These are phyloP conservation scores for Gastrodia elata DNA, from an alignment of 106 monocot species.

Conservation along the genomic window DNA sequence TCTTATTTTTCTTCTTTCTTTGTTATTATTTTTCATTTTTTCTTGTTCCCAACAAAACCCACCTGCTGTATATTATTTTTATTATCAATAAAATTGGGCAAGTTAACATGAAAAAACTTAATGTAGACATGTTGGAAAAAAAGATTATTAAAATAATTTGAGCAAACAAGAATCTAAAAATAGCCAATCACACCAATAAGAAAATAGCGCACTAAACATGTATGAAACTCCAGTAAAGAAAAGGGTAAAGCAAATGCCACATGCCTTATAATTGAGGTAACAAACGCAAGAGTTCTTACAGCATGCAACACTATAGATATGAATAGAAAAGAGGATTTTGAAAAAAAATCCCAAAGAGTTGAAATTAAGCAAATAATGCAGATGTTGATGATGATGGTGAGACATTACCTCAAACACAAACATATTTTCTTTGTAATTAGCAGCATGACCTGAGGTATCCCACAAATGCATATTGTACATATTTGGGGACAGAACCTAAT, in stretches of 20 bases:
- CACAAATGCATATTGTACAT: slow-evolving; percentile 99
- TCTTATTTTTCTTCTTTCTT: no score
- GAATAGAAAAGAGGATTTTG: not conserved
- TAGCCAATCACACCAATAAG: no score
- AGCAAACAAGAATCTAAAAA: no score
- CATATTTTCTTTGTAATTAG: slow-evolving; percentile 99
- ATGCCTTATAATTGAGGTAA: not conserved
- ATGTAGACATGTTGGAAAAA: no score
- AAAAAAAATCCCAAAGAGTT: not conserved
- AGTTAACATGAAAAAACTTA: no score
- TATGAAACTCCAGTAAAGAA: not conserved
- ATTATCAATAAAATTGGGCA: no score
- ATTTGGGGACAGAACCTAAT: slow-evolving; percentile 78
- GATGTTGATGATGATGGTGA: not conserved
- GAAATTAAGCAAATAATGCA: no score
- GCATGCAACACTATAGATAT: not conserved
- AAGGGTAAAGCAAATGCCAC: not conserved
- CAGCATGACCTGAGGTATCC: slow-evolving; percentile 98
- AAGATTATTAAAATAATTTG: no score
- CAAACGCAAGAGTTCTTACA: not conserved
- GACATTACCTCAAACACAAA: slow-evolving; percentile 80
- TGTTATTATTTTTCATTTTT: no score
- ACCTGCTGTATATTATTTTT: no score
- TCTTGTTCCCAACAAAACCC: no score
- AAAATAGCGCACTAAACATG: no score